Base-by-base conservation (phyloP, 1,139 yeast species). In the Yamadazyma blattariae region DNA sequence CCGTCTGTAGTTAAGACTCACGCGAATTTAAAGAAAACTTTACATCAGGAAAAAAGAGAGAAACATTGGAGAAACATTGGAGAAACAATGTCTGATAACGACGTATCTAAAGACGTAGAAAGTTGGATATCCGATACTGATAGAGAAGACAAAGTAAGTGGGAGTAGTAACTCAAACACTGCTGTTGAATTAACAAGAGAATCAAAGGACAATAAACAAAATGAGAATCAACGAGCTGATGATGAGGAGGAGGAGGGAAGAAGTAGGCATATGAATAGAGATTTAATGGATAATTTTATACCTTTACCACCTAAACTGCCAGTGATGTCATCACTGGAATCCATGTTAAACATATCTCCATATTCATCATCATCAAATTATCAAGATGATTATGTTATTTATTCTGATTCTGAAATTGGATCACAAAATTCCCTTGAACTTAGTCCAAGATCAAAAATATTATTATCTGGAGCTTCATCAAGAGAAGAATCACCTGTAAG, bases 401-500 rank as follows among this genome's bases (percentile, higher is more conserved):
- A 54, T 40, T 62, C 71, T 0, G 73, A 67, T 40, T 64, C 71
- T 0, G 73, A 67, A 34, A 59, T 58, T 3, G 69, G 63, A 3
- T 61, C 69, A 5, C 67, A 57, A 38, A 56, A 61, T 39, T 63
- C 68, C 5, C 40, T 61, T 9, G 59, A 56, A n/a, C 38, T 48
- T 25, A 37, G 34, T 24, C 39, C 42, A 13, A 33, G 35, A 20
- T 40, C 33, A 19, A 31, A 30, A 34, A 17, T 17, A 5, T 35
- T 20, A 9, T 23, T 16, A 3, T 18, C 29, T 4, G 33, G 29
- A 5, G 23, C 27, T 3, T 17, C 19, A 17, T 40, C 39, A 23
- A 27, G 35, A 22, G 39, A 38, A 16, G 23, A 32, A 7, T 33
- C 27, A 2, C 26, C 17, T n/a, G 38, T 36, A 20, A 26, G 35